Base-by-base conservation (phyloP, 495 filamentous ascomycete genomes). In the Achaetomiella virescens region DNA sequence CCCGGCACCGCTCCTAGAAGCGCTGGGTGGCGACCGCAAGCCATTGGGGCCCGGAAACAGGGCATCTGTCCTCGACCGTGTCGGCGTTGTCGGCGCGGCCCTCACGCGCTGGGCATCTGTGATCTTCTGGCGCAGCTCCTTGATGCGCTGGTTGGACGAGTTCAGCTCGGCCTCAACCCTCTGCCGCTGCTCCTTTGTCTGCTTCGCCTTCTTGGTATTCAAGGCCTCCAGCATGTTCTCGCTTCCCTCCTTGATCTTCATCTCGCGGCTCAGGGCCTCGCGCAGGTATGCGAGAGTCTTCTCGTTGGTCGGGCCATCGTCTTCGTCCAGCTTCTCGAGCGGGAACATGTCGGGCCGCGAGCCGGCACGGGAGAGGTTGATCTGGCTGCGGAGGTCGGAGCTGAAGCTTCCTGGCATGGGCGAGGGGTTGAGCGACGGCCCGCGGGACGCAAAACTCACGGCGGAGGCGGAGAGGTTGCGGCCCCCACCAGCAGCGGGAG, bases 171-270 rank as follows among this genome's bases (percentile, higher is more conserved):
- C 85, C 72, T 98, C 95, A 8, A 96, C 92, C 64, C 83, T 79
- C 49, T 83, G 75, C 51, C 90, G 82, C 69, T 97, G 95, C 46
- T 96, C 91, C 63, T 90, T 96, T 20, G 88, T 87, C 65, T 97
- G 91, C 69, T 97, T 98, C 12, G 88, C 84, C 65, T 93, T 96
- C 71, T 98, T 98, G n/a, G 84, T 76, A 63, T 95, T 87, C 55
- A 98, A 69, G 17, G 92, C 93, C 73, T 97, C 93, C 48, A 98
- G 72, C 80, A 97, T 83, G 67, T 98, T 98, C 77, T 98, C 93
- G 49, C 91, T 96, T 22, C 93, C 93, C 55, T 89, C 85, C 72
- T 95, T 97, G 66, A 97, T 97, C 77, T 97, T 97, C 72, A 88
- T 85, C 69, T 97, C 93, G 63, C 91, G 90, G 46, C 88, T 91